Evolutionary conservation across 2,329 filamentous ascomycete genomes (phyloP).

Genomic region (Ascocoryne sarcoides): DNA sequence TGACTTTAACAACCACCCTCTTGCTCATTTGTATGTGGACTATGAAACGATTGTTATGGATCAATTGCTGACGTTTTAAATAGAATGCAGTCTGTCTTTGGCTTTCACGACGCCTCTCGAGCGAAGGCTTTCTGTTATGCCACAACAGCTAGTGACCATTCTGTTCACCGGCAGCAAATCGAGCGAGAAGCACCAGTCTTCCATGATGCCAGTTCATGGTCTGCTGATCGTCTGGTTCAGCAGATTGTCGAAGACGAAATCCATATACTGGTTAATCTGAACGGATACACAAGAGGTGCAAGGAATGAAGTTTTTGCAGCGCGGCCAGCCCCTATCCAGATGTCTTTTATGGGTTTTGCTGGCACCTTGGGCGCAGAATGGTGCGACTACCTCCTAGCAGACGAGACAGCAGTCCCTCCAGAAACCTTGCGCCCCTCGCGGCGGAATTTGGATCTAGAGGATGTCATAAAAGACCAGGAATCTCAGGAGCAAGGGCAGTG

Average conservation of each 20-base stretch:
- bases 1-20: constrained; percentile 96
- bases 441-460: constrained; percentile 64
- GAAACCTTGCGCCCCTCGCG: constrained; percentile 74
- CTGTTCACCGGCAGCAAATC: constrained; percentile 83
- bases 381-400: constrained; percentile 95
- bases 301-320: constrained; percentile 96
- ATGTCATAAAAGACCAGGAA: constrained; percentile 59
- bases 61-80: too few species aligned
- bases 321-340: constrained; percentile 87
- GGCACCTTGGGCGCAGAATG: constrained; percentile 93
- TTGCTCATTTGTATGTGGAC: constrained; percentile 74
- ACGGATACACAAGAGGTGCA: constrained; percentile 94
- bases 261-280: constrained; percentile 94
- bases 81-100: constrained; percentile 96
- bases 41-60: too few species aligned
- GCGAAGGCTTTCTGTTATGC: constrained; percentile 92
- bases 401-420: constrained; percentile 75
- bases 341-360: constrained; percentile 99
- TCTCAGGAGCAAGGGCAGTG: constrained; percentile 58
- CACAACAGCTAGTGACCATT: constrained; percentile 84
- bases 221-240: constrained; percentile 71
- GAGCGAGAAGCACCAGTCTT: constrained; percentile 89
- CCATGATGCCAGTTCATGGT: constrained; percentile 78
- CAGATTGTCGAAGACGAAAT: constrained; percentile 84
- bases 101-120: constrained; percentile 65